phyloP scores from a whole-genome alignment of 495 filamentous ascomycete genomes.

The Trichoderma parareesei region DNA sequence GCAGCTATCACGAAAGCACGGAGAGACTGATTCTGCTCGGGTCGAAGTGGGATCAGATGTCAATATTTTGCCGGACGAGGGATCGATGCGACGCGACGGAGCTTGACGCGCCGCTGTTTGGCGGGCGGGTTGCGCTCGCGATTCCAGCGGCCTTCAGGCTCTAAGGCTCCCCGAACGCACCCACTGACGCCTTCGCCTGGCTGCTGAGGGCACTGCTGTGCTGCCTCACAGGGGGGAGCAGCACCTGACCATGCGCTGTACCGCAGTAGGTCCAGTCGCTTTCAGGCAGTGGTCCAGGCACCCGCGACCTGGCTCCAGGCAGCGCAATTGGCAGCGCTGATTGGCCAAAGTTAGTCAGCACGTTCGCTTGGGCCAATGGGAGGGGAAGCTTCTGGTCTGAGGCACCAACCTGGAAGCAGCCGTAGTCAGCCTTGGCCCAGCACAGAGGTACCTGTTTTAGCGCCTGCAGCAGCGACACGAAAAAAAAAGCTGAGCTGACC shows the following conservation, averaged over 20 bases:
- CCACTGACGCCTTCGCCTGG: neutral
- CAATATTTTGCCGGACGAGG: neutral
- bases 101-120: neutral
- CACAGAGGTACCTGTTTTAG: no score
- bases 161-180: neutral
- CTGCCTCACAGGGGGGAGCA: neutral
- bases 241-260: neutral
- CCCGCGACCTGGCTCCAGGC: neutral
- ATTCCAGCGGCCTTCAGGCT: neutral
- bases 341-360: slow-evolving; percentile 1
- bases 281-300: neutral
- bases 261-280: neutral
- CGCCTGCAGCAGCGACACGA: neutral
- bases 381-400: slow-evolving; percentile 4
- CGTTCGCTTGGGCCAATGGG: neutral
- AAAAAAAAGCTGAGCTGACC: slow-evolving; percentile 9
- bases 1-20: neutral
- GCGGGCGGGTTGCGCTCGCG: neutral
- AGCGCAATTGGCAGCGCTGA: slow-evolving; percentile 1
- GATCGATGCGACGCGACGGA: slow-evolving; percentile 4
- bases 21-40: neutral
- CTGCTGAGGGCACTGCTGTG: neutral
- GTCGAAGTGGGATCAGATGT: neutral
- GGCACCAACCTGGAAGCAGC: neutral
- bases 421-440: neutral